phyloP scores from a whole-genome alignment of 495 filamentous ascomycete genomes.

The Neurospora intermedia region DNA sequence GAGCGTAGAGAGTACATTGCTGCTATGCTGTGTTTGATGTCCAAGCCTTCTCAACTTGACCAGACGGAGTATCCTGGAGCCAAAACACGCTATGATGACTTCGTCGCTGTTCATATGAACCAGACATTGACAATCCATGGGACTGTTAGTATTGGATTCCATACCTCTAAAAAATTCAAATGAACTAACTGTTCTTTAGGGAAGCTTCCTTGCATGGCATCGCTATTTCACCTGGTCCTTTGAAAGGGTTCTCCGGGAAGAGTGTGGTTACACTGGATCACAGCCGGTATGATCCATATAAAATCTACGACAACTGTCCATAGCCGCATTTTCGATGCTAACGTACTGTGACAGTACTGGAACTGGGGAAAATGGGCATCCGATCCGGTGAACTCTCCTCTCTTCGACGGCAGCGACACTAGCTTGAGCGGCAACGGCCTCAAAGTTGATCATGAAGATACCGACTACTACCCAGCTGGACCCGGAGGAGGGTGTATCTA shows the following conservation, averaged over 20 bases:
- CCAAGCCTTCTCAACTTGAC: slow-evolving; percentile 38
- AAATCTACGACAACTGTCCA: not conserved
- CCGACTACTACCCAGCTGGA: slow-evolving; percentile 32
- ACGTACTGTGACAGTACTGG: slow-evolving; percentile 38
- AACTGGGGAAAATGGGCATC: slow-evolving; percentile 48
- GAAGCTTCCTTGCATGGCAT: slow-evolving; percentile 62
- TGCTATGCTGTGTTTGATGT: slow-evolving; percentile 55
- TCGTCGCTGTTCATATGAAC: slow-evolving; percentile 56
- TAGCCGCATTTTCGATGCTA: not conserved
- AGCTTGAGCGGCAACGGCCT: slow-evolving; percentile 54
- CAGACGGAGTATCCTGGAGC: slow-evolving; percentile 26
- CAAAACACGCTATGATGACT: slow-evolving; percentile 51
- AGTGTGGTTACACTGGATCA: slow-evolving; percentile 56
- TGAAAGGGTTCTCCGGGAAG: slow-evolving; percentile 51
- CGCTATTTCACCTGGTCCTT: slow-evolving; percentile 54
- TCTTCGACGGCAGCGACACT: slow-evolving; percentile 53
- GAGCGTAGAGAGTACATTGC: slow-evolving; percentile 51
- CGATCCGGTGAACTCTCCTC: slow-evolving; percentile 43
- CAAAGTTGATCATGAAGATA: slow-evolving; percentile 23
- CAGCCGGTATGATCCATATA: slow-evolving; percentile 16
- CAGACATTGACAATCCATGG: slow-evolving; percentile 51
- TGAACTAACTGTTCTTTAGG: slow-evolving; percentile 20
- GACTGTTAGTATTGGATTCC: slow-evolving; percentile 24
- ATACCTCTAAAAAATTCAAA: not conserved
- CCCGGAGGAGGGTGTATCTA: slow-evolving; percentile 59